Conservation (phyloP, 768 basidiomycete species). For the Cystofilobasidium bisporidii region DNA sequence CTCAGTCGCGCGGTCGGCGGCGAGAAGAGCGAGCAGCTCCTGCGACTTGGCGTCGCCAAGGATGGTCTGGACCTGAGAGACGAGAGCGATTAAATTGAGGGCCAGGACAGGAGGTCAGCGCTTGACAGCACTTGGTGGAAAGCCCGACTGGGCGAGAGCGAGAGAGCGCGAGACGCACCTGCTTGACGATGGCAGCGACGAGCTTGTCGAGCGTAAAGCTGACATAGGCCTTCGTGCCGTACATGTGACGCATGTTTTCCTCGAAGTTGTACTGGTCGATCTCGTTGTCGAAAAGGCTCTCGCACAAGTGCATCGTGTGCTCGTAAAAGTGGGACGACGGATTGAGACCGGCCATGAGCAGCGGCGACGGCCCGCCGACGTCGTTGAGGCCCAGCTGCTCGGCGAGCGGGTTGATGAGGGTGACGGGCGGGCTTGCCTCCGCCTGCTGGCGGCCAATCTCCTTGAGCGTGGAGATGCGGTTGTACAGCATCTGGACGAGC, state of each 20-base stretch:
- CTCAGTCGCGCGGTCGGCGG: constrained; percentile 49
- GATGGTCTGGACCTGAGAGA: constrained; percentile 68
- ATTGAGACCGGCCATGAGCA: constrained; percentile 38
- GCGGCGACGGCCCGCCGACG: constrained; percentile 35
- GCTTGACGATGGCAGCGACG: constrained; percentile 79
- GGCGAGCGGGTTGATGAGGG: constrained; percentile 69
- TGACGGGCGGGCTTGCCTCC: constrained; percentile 41
- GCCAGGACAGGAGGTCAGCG: neutral
- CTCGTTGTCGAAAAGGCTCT: constrained; percentile 87
- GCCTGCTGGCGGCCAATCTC: constrained; percentile 64
- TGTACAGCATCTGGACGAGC: constrained; percentile 78
- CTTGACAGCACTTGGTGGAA: neutral
- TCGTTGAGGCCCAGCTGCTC: constrained; percentile 78
- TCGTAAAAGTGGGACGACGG: constrained; percentile 66
- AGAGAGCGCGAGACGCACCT: constrained; percentile 48
- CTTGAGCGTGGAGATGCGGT: constrained; percentile 75
- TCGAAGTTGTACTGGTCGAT: constrained; percentile 86
- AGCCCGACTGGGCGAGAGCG: neutral
- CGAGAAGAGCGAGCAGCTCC: constrained; percentile 69
- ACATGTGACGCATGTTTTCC: constrained; percentile 78
- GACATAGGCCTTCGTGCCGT: constrained; percentile 62
- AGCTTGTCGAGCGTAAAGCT: constrained; percentile 91
- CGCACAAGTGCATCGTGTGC: constrained; percentile 80
- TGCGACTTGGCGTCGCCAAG: constrained; percentile 74
- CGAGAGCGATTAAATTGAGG: neutral